phyloP scores from a whole-genome alignment of 2,329 filamentous ascomycete species.

The Clarireedia hainanense region DNA sequence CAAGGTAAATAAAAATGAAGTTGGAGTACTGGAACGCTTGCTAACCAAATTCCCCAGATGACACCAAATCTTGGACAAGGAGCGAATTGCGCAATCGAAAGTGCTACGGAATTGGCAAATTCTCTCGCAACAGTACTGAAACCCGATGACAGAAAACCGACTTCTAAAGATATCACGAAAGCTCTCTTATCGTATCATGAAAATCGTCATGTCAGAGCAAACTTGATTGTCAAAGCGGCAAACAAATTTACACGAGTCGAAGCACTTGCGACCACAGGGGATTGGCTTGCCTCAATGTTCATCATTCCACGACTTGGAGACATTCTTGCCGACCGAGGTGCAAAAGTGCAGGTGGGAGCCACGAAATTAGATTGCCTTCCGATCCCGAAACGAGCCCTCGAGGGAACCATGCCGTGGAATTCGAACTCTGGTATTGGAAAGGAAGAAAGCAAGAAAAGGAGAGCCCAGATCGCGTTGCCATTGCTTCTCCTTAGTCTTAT shows the following conservation, averaged over 20 bases:
- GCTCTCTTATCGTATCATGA: constrained; percentile 11
- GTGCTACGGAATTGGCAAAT: constrained; percentile 31
- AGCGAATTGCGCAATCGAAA: constrained; percentile 35
- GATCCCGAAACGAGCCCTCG: constrained; percentile 18
- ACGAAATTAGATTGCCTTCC: constrained; percentile 27
- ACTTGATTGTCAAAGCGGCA: constrained; percentile 15
- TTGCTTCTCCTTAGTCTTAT: not conserved
- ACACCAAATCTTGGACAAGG: constrained; percentile 29
- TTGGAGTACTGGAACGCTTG: not conserved
- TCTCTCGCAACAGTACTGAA: constrained; percentile 14
- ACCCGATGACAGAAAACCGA: not conserved
- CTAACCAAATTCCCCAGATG: not conserved
- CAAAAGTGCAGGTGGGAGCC: constrained; percentile 18
- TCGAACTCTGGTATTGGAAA: constrained; percentile 2
- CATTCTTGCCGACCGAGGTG: constrained; percentile 15
- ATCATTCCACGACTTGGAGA: constrained; percentile 16
- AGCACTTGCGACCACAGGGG: constrained; percentile 11
- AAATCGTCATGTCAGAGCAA: constrained; percentile 17
- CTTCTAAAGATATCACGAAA: not conserved
- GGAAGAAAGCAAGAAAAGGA: not conserved
- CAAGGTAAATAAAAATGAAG: constrained; percentile 9
- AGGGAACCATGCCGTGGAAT: constrained; percentile 24
- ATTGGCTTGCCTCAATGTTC: constrained; percentile 16
- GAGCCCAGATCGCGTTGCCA: not conserved
- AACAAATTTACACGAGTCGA: constrained; percentile 21